A percentile compares a stretch with the other conserved stretches of the same genome.
These are phyloP conservation scores for Astrocystis sublimbata DNA, from an alignment of 495 filamentous ascomycete species.

Conservation along the genomic window DNA sequence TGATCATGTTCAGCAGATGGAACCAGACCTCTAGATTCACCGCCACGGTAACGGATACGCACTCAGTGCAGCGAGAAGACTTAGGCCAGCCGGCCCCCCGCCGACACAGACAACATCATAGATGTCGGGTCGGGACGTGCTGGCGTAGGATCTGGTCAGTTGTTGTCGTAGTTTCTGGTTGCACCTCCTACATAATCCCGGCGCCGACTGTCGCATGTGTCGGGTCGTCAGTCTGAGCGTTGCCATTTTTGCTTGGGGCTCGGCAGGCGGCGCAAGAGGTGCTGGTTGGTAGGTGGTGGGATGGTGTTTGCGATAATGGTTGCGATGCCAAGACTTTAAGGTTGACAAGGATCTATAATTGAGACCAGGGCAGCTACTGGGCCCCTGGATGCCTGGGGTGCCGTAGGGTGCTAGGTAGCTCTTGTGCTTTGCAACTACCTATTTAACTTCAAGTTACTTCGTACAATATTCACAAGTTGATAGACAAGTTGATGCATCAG, in stretches of 20 bases:
- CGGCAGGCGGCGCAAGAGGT: not conserved
- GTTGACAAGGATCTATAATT: not conserved
- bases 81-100: constrained; percentile 92
- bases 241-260: constrained; percentile 23
- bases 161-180: constrained; percentile 37
- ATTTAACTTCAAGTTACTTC: no score
- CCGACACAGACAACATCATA: constrained; percentile 97
- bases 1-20: constrained; percentile 19
- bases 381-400: no score
- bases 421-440: no score
- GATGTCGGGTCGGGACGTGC: constrained; percentile 54
- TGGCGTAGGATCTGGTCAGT: constrained; percentile 39
- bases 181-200: constrained; percentile 47
- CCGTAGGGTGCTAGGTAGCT: no score
- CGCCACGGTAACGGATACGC: constrained; percentile 35
- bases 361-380: not conserved
- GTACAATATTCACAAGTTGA: no score
- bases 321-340: constrained; percentile 1
- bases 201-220: constrained; percentile 20
- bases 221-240: constrained; percentile 20
- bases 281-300: not conserved
- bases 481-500: no score
- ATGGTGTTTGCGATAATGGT: not conserved
- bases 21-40: not conserved
- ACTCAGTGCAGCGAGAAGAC: constrained; percentile 85